phyloP scores from a whole-genome alignment of 495 filamentous ascomycete genomes.

The Hyaloscypha variabilis region DNA sequence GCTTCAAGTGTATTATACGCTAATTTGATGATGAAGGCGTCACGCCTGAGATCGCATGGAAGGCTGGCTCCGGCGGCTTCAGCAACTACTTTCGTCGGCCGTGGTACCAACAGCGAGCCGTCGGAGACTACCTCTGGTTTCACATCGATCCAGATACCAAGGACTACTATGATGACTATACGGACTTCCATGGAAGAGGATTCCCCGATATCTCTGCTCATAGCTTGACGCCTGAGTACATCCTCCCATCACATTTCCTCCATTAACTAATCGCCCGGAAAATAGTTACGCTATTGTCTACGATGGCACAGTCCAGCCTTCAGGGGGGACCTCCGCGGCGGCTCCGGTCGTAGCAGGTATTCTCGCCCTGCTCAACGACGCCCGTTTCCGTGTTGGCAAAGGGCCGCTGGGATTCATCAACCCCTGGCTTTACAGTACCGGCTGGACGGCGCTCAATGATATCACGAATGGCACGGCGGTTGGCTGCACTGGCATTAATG shows the following conservation, averaged over 20 bases:
- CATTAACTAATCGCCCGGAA: background rate
- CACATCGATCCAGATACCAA: constrained; percentile 25
- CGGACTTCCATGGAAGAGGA: constrained; percentile 39
- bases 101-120: constrained; percentile 37
- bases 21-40: no score
- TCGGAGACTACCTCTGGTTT: constrained; percentile 29
- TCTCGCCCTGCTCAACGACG: constrained; percentile 50
- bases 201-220: constrained; percentile 41
- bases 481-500: constrained; percentile 40
- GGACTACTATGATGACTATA: constrained; percentile 24
- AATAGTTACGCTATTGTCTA: constrained; percentile 29
- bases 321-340: constrained; percentile 43
- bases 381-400: constrained; percentile 49
- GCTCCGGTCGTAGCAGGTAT: constrained; percentile 42
- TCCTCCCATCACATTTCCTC: background rate
- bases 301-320: constrained; percentile 26
- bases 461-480: constrained; percentile 47
- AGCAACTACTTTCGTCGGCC: constrained; percentile 44
- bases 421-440: constrained; percentile 49
- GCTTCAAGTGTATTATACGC: no score
- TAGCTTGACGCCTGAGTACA: constrained; percentile 29
- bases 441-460: constrained; percentile 47
- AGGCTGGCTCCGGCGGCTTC: constrained; percentile 48
- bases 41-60: constrained; percentile 37
- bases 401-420: constrained; percentile 54